Percentiles rank a stretch among this genome's conserved stretches.
Evolutionary conservation across 495 filamentous ascomycete genomes (phyloP).

Genomic region (Xylaria curta): DNA sequence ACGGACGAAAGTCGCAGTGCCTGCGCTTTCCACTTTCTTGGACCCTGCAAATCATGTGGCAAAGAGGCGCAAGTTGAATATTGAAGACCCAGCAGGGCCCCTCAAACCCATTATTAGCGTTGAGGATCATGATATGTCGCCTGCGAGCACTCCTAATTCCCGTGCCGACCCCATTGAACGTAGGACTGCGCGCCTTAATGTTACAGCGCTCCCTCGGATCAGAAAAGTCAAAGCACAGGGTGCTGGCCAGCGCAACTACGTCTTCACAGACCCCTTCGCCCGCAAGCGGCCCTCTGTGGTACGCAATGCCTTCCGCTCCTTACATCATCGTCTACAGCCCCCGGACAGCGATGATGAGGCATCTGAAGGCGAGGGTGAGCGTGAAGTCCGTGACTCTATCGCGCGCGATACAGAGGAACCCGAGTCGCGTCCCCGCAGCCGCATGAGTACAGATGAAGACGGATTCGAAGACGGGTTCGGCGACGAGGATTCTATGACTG

Average conservation of each 20-base stretch:
- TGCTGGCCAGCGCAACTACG: conserved; percentile 65
- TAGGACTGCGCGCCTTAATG: conserved; percentile 59
- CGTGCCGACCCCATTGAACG: conserved; percentile 61
- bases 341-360: conserved; percentile 65
- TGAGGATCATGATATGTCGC: conserved; percentile 63
- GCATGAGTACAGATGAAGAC: conserved; percentile 72
- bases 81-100: conserved; percentile 69
- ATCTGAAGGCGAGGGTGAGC: conserved; percentile 56
- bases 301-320: conserved; percentile 52
- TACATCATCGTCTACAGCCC: conserved; percentile 59
- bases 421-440: conserved; percentile 81
- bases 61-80: conserved; percentile 78
- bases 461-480: conserved; percentile 67
- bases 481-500: conserved; percentile 64
- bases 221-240: conserved; percentile 66
- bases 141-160: conserved; percentile 72
- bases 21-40: conserved; percentile 81
- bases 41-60: conserved; percentile 78
- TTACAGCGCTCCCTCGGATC: conserved; percentile 73
- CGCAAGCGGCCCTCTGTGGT: conserved; percentile 64
- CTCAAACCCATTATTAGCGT: conserved; percentile 49
- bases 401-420: conserved; percentile 79
- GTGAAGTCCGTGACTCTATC: conserved; percentile 57
- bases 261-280: conserved; percentile 79
- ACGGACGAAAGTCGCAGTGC: conserved; percentile 80